phyloP scores from a whole-genome alignment of 352 stramenopile genomes.

The Globisporangium heterothallicum region DNA sequence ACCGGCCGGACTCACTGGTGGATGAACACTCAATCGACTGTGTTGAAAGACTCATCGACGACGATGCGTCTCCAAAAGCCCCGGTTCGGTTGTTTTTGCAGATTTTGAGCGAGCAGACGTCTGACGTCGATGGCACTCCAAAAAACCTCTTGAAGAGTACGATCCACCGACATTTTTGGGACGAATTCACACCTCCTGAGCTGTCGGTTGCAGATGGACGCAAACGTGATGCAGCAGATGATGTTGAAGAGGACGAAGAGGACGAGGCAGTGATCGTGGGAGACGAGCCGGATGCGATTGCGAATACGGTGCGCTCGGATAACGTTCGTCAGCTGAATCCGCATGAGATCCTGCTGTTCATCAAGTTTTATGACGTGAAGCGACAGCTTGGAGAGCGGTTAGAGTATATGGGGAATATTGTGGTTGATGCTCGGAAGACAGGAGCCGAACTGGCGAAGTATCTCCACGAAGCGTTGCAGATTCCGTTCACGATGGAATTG shows the following conservation, averaged over 20 bases:
- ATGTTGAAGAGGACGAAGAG: slow-evolving; percentile 4
- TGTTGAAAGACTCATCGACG: slow-evolving; percentile 65
- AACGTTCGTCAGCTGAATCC: slow-evolving; percentile 19
- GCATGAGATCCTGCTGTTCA: slow-evolving; percentile 71
- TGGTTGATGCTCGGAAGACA: slow-evolving; percentile 60
- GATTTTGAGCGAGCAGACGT: slow-evolving; percentile 32
- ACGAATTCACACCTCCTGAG: slow-evolving; percentile 45
- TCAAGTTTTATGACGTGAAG: slow-evolving; percentile 80
- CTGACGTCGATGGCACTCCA: slow-evolving; percentile 1
- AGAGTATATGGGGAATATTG: slow-evolving; percentile 74
- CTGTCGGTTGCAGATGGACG: slow-evolving; percentile 12
- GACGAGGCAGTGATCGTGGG: slow-evolving; percentile 11
- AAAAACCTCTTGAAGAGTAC: slow-evolving; percentile 1
- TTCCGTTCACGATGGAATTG: slow-evolving; percentile 44
- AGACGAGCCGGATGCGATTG: slow-evolving; percentile 13
- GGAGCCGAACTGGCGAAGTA: slow-evolving; percentile 41
- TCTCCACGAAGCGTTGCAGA: slow-evolving; percentile 48
- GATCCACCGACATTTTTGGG: slow-evolving; percentile 55
- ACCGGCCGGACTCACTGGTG: slow-evolving; percentile 62
- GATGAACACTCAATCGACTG: slow-evolving; percentile 33
- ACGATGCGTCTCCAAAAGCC: slow-evolving; percentile 58
- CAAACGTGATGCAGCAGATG: slow-evolving; percentile 10
- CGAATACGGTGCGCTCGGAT: no score
- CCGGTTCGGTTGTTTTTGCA: slow-evolving; percentile 74
- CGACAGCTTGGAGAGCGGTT: slow-evolving; percentile 57